Percentiles rank a stretch among this genome's conserved stretches.
Evolutionary conservation across 768 basidiomycete species (phyloP).

Genomic region (Pholiota molesta): DNA sequence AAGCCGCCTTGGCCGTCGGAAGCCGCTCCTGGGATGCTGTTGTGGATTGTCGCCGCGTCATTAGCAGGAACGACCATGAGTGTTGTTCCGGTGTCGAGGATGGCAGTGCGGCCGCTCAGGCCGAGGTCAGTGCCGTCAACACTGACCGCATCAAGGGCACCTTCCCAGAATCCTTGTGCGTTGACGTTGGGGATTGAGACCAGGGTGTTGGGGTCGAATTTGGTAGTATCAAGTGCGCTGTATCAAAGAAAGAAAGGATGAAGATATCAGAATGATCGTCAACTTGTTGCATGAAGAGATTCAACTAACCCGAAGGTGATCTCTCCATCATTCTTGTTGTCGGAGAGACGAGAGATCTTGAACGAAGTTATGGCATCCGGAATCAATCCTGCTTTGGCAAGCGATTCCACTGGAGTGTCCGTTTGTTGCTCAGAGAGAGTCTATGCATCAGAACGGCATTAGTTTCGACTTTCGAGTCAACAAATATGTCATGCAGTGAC

Average conservation of each 20-base stretch:
- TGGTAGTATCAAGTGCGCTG: conserved; percentile 64
- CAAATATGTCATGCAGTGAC: too few relatives aligned
- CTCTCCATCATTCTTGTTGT: conserved; percentile 74
- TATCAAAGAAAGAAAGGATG: not conserved
- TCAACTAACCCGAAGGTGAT: conserved; percentile 69
- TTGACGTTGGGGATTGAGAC: conserved; percentile 67
- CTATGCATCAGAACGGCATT: conserved; percentile 29
- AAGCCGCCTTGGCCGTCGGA: conserved; percentile 50
- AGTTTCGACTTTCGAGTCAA: not conserved
- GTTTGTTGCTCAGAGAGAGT: conserved; percentile 65
- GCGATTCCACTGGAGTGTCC: conserved; percentile 71
- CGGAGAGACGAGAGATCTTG: conserved; percentile 77
- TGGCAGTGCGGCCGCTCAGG: conserved; percentile 67
- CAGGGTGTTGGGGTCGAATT: conserved; percentile 65
- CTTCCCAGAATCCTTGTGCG: conserved; percentile 81
- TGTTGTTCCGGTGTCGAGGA: conserved; percentile 66
- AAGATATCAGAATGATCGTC: not conserved
- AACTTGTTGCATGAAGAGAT: not conserved
- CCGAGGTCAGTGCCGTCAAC: conserved; percentile 58
- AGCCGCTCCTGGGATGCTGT: conserved; percentile 44
- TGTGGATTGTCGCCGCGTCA: conserved; percentile 44
- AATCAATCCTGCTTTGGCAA: conserved; percentile 61
- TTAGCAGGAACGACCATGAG: conserved; percentile 47
- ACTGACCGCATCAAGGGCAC: conserved; percentile 55
- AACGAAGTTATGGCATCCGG: conserved; percentile 70